phyloP scores from a whole-genome alignment of 1,139 yeast genomes.

The Pichia norvegensis region DNA sequence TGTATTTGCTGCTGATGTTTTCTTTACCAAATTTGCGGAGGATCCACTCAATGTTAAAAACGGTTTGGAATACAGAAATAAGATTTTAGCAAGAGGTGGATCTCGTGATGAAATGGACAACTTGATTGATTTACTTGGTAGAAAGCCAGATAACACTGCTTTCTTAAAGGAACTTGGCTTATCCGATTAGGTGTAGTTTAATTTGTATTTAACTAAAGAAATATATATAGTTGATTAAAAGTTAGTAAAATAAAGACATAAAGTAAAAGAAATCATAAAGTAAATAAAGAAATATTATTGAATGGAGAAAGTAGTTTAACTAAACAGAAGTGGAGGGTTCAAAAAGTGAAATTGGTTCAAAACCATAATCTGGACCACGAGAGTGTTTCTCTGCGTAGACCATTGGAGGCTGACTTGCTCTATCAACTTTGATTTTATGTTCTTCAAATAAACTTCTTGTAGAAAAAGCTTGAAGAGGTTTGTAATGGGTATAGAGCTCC shows the following conservation, averaged over 20 bases:
- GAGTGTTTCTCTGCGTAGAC: background rate
- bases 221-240: background rate
- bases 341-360: background rate
- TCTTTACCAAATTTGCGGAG: constrained; percentile 57
- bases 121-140: constrained; percentile 60
- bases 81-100: constrained; percentile 65
- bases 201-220: background rate
- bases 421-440: background rate
- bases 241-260: background rate
- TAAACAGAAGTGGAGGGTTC: background rate
- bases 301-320: background rate
- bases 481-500: constrained; percentile 28
- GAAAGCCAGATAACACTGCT: constrained; percentile 66
- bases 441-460: constrained; percentile 2
- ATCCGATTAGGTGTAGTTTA: background rate
- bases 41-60: constrained; percentile 57
- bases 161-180: constrained; percentile 58
- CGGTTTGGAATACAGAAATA: constrained; percentile 65
- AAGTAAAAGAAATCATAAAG: no score
- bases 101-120: constrained; percentile 60
- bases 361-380: constrained; percentile 2
- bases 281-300: no score
- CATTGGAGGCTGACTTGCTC: background rate
- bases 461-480: constrained; percentile 5
- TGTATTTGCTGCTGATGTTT: constrained; percentile 81